These are phyloP conservation scores for Haberlea rhodopensis DNA, from an alignment of 257 asterid species.

Conservation along the genomic window DNA sequence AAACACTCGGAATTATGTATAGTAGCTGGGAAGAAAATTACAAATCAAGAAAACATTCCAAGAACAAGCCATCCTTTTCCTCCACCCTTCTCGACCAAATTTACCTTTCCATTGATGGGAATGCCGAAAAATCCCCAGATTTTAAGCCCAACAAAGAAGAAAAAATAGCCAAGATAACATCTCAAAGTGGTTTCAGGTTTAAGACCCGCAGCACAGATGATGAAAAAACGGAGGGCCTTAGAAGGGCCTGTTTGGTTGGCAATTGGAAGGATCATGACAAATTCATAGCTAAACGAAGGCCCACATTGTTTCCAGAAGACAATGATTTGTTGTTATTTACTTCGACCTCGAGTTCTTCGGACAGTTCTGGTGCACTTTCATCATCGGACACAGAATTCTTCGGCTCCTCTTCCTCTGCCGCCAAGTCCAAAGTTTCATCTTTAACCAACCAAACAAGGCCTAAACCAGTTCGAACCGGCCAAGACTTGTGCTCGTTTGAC, in stretches of 20 bases:
- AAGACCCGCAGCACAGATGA: conserved; percentile 19
- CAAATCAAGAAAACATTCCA: too few species aligned
- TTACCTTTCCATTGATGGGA: conserved; percentile 59
- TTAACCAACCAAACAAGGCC: conserved; percentile 26
- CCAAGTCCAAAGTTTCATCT: conserved; percentile 31
- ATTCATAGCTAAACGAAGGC: conserved; percentile 4
- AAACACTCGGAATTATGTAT: too few species aligned
- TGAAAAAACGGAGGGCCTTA: conserved; percentile 24
- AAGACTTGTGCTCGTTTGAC: conserved; percentile 29
- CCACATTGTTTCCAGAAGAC: conserved; percentile 29
- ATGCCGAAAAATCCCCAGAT: conserved; percentile 20
- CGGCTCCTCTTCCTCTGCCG: conserved; percentile 17
- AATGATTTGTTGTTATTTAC: conserved; percentile 38
- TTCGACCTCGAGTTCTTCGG: conserved; percentile 40
- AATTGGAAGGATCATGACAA: conserved; percentile 41
- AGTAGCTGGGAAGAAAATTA: too few species aligned
- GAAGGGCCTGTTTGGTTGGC: conserved; percentile 28
- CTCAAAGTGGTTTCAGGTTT: conserved; percentile 14
- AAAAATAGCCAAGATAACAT: not conserved
- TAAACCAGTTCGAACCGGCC: conserved; percentile 34
- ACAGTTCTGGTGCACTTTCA: conserved; percentile 51
- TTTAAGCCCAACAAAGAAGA: conserved; percentile 7
- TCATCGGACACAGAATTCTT: conserved; percentile 47
- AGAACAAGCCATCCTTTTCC: conserved; percentile 54
- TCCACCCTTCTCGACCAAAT: conserved; percentile 75